Evolutionary conservation across 2,329 filamentous ascomycete species (phyloP).

Genomic region (Magnaporthiopsis rhizophila): DNA sequence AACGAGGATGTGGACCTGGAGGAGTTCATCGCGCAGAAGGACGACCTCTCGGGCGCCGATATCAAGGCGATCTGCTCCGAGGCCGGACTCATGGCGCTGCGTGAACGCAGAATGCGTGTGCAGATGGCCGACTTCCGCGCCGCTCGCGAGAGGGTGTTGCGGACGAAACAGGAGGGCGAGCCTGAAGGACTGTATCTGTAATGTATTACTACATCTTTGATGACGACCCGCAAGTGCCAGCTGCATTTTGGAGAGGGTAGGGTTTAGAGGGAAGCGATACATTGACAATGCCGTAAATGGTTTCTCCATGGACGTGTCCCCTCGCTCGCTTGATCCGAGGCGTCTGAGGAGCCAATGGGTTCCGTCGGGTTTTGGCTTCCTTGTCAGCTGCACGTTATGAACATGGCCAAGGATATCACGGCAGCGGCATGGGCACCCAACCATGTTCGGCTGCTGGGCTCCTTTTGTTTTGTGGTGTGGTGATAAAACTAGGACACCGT

Average conservation of each 20-base stretch:
- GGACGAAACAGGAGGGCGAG: conserved; percentile 98
- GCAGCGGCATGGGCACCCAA: too few species aligned
- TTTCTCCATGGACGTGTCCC: too few species aligned
- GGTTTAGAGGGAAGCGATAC: conserved; percentile 1
- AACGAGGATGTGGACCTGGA: conserved; percentile 96
- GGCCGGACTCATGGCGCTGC: conserved; percentile 85
- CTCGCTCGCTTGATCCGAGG: too few species aligned
- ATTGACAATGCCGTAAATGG: conserved; percentile 1
- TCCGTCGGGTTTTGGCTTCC: too few species aligned
- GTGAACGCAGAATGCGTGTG: conserved; percentile 93
- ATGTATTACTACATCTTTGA: conserved; percentile 8
- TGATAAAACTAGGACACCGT: too few species aligned
- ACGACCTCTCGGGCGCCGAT: conserved; percentile 92
- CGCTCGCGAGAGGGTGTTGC: conserved; percentile 87
- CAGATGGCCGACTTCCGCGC: conserved; percentile 98
- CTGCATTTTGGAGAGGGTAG: not conserved
- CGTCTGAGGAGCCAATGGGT: too few species aligned
- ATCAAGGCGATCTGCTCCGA: conserved; percentile 99
- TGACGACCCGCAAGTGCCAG: not conserved
- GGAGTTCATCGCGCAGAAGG: conserved; percentile 97
- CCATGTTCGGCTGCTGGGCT: too few species aligned
- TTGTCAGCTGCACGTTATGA: too few species aligned
- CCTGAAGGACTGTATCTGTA: conserved; percentile 99
- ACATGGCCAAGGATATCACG: too few species aligned
- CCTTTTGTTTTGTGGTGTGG: too few species aligned